A percentile compares a stretch with the other conserved stretches of the same genome.
phyloP scores from a whole-genome alignment of 2,329 filamentous ascomycete genomes.

The Aspergillus aculeatus region DNA sequence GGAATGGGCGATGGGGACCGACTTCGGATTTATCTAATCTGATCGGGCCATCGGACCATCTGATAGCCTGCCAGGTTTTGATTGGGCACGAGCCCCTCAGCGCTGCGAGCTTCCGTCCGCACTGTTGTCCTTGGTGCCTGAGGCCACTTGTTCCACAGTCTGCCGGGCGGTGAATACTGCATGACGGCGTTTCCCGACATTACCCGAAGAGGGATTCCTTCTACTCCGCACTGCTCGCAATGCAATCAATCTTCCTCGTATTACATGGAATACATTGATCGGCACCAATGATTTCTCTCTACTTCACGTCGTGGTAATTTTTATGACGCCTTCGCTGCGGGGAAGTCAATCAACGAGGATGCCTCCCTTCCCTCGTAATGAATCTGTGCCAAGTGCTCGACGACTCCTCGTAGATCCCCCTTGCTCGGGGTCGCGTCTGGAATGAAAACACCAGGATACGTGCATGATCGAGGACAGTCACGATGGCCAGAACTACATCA shows the following conservation, averaged over 20 bases:
- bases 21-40: conserved; percentile 5
- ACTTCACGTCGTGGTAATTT: background rate
- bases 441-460: background rate
- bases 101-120: no score
- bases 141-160: background rate
- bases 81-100: background rate
- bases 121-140: background rate
- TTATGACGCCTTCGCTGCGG: background rate
- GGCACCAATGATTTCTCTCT: no score
- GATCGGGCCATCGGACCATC: conserved; percentile 2
- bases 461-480: background rate
- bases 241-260: no score
- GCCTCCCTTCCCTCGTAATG: background rate
- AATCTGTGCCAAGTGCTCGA: background rate
- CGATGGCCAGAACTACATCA: background rate
- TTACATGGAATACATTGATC: background rate
- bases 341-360: background rate
- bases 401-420: background rate
- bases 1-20: background rate
- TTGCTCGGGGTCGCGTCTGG: background rate
- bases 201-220: background rate
- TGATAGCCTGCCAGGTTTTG: background rate
- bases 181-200: background rate
- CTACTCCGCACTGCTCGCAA: no score
- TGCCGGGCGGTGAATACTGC: background rate